Conservation (phyloP, 179 eudicot species). For the Heliamphora pulchella region DNA sequence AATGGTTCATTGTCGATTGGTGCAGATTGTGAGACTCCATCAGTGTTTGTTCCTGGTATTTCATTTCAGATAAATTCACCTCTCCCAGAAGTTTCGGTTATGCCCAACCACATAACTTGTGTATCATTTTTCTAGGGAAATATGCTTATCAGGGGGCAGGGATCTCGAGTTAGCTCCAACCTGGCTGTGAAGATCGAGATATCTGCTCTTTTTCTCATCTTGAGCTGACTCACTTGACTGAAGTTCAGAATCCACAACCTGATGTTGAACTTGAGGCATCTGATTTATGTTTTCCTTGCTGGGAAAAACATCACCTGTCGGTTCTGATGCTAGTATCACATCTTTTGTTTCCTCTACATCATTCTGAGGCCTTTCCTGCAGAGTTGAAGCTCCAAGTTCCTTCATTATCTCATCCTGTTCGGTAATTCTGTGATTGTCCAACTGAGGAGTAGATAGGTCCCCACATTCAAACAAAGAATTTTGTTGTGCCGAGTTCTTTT, state of each 20-base stretch:
- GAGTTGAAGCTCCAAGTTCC: slow-evolving; percentile 11
- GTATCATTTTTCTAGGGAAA: neutral
- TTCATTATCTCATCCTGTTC: slow-evolving; percentile 19
- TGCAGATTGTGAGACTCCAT: slow-evolving; percentile 7
- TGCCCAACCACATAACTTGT: neutral
- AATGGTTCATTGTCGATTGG: neutral
- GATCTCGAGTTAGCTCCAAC: slow-evolving; percentile 2
- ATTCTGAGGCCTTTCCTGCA: neutral
- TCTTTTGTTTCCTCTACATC: neutral
- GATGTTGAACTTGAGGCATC: slow-evolving; percentile 6
- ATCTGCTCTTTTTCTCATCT: neutral
- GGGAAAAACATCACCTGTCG: neutral
- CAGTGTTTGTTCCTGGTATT: no score
- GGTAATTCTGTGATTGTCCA: neutral
- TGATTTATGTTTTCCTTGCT: neutral
- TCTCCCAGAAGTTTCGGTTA: neutral
- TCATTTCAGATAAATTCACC: slow-evolving; percentile 5
- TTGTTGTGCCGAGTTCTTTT: neutral
- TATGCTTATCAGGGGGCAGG: slow-evolving; percentile 10
- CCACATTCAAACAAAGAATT: neutral
- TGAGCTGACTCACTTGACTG: neutral
- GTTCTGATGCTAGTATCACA: slow-evolving; percentile 1
- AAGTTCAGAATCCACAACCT: slow-evolving; percentile 4
- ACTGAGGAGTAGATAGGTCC: neutral
- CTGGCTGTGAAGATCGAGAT: slow-evolving; percentile 1